A percentile compares a stretch with the other conserved stretches of the same genome.
Conservation (phyloP, 164 flowering plant species). For the Macadamia tetraphylla region DNA sequence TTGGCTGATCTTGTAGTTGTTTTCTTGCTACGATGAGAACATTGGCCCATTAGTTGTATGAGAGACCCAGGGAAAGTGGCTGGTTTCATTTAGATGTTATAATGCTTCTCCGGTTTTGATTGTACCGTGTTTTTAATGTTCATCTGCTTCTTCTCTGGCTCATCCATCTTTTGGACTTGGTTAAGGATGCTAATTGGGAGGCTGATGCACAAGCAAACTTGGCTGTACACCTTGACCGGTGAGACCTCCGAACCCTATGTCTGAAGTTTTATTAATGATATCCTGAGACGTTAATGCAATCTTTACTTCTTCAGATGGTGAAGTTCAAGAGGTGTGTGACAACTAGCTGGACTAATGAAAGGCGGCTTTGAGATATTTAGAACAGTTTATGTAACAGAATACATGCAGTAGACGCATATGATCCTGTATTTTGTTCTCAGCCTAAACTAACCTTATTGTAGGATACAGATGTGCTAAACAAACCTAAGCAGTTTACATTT, state of each 20-base stretch:
- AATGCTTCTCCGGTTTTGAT: neutral
- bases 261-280: neutral
- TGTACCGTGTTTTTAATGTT: neutral
- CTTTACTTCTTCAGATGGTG: neutral
- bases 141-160: neutral
- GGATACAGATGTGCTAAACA: no score
- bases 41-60: no score
- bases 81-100: no score
- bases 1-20: no score
- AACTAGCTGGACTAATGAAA: neutral
- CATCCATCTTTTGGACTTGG: neutral
- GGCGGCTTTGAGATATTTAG: no score
- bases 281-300: neutral
- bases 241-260: neutral
- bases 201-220: neutral
- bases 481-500: no score
- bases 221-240: neutral
- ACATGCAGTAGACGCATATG: no score
- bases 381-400: no score
- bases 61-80: no score
- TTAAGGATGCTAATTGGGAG: neutral
- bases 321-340: neutral
- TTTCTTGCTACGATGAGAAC: no score
- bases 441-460: no score
- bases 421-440: no score